Conservation (phyloP, 345 rosid species). For the Geranium brycei region DNA sequence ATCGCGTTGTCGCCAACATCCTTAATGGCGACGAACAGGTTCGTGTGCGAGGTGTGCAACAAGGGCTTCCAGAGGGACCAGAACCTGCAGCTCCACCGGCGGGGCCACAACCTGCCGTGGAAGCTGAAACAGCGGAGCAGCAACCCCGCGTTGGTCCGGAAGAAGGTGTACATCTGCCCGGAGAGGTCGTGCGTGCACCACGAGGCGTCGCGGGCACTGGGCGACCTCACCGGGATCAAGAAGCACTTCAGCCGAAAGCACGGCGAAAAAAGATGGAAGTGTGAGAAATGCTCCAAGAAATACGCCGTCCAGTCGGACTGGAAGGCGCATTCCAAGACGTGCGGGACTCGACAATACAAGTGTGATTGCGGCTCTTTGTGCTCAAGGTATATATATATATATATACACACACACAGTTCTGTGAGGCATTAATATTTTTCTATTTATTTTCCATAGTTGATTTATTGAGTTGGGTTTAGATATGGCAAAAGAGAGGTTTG, state of each 20-base stretch:
- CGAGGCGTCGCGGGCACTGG: slow-evolving; percentile 75
- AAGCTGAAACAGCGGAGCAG: slow-evolving; percentile 67
- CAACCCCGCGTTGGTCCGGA: slow-evolving; percentile 46
- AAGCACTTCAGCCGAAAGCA: slow-evolving; percentile 90
- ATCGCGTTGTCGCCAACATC: slow-evolving; percentile 81
- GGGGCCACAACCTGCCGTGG: slow-evolving; percentile 98
- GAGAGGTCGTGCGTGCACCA: slow-evolving; percentile 88
- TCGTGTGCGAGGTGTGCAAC: slow-evolving; percentile 87
- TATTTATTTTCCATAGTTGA: too few species aligned
- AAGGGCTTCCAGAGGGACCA: slow-evolving; percentile 97
- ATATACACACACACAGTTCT: background rate
- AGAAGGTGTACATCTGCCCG: slow-evolving; percentile 87
- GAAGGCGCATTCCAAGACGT: slow-evolving; percentile 94
- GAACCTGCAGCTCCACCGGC: slow-evolving; percentile 83
- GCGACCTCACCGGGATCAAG: slow-evolving; percentile 90
- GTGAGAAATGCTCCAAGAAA: slow-evolving; percentile 92
- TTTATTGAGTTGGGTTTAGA: too few species aligned
- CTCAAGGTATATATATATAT: slow-evolving; percentile 45
- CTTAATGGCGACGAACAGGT: slow-evolving; percentile 89
- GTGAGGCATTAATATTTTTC: background rate
- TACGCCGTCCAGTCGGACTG: slow-evolving; percentile 95
- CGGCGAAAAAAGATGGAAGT: slow-evolving; percentile 95
- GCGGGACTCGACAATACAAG: slow-evolving; percentile 91
- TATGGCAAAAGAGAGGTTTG: too few species aligned
- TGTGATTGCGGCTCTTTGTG: slow-evolving; percentile 91